A percentile compares a stretch with the other conserved stretches of the same genome.
Evolutionary conservation across 164 flowering plant genomes (phyloP).

Genomic region (Hamamelis virginiana): DNA sequence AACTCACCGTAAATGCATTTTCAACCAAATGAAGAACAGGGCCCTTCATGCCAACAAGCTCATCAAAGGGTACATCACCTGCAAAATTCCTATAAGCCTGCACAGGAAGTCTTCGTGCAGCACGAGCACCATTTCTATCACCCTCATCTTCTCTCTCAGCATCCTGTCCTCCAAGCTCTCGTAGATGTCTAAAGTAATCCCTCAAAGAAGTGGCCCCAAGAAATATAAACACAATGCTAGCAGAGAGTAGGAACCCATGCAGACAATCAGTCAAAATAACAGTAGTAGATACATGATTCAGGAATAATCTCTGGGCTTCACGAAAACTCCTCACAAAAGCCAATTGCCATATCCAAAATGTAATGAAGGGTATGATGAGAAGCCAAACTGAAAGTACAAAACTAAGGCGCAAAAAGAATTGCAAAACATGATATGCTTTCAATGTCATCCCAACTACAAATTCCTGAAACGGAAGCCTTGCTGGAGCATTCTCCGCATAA

Average conservation of each 20-base stretch:
- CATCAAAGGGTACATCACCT: constrained; percentile 95
- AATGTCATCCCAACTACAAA: constrained; percentile 87
- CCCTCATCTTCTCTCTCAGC: constrained; percentile 92
- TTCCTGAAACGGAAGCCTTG: constrained; percentile 94
- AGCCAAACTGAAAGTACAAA: constrained; percentile 98
- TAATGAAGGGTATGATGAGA: constrained; percentile 88
- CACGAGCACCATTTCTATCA: constrained; percentile 87
- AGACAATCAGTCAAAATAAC: constrained; percentile 88
- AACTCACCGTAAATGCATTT: constrained; percentile 94
- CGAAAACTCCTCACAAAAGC: constrained; percentile 88
- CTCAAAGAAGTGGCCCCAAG: constrained; percentile 97
- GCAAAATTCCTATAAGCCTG: constrained; percentile 66
- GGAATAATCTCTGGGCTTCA: constrained; percentile 84
- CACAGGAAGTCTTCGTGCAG: constrained; percentile 64
- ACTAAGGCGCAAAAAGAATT: constrained; percentile 88
- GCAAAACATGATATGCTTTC: constrained; percentile 92
- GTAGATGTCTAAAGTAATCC: constrained; percentile 86
- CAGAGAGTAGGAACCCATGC: constrained; percentile 95
- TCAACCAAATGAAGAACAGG: constrained; percentile 96
- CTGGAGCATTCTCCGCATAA: constrained; percentile 96
- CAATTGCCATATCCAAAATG: constrained; percentile 97
- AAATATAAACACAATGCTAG: constrained; percentile 92
- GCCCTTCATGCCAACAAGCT: constrained; percentile 99
- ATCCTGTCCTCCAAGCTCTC: constrained; percentile 91
- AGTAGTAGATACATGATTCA: constrained; percentile 80